Conservation (phyloP, 2,329 filamentous ascomycete species). For the Cladosporium phlei region DNA sequence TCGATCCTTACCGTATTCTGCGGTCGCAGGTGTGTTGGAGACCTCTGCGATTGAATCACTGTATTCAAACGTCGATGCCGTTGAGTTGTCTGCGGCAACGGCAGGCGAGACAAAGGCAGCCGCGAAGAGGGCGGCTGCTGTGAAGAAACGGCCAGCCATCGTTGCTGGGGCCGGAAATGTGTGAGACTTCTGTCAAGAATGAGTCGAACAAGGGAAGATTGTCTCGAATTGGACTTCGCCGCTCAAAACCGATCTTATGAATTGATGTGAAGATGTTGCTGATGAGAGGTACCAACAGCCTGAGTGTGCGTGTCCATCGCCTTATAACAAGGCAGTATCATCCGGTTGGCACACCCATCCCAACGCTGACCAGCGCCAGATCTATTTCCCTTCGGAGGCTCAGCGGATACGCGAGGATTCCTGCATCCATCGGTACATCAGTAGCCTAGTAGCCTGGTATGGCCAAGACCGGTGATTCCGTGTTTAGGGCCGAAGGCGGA, state of each 20-base stretch:
- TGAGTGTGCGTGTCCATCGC: background rate
- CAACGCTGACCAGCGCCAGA: conserved; percentile 1
- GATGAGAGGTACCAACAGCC: background rate
- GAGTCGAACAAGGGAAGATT: background rate
- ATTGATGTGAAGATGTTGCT: background rate
- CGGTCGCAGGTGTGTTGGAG: conserved; percentile 9
- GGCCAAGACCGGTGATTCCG: conserved; percentile 2
- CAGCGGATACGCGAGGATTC: conserved; percentile 11
- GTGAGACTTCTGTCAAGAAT: background rate
- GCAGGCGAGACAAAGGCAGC: conserved; percentile 6
- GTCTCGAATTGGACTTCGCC: background rate
- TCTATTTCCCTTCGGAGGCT: conserved; percentile 4
- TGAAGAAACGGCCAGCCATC: conserved; percentile 13
- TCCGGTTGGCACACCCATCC: background rate
- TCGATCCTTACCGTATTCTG: background rate
- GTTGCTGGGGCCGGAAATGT: background rate
- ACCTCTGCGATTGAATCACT: background rate
- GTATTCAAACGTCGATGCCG: conserved; percentile 11
- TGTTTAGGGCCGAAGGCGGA: background rate
- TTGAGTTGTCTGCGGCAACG: conserved; percentile 2
- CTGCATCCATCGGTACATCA: too few relatives aligned
- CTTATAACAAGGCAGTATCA: background rate
- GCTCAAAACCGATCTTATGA: background rate
- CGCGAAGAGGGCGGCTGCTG: conserved; percentile 11
- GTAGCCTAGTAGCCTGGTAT: background rate